Base-by-base conservation (phyloP, 345 rosid genomes). In the Orychophragmus violaceus region DNA sequence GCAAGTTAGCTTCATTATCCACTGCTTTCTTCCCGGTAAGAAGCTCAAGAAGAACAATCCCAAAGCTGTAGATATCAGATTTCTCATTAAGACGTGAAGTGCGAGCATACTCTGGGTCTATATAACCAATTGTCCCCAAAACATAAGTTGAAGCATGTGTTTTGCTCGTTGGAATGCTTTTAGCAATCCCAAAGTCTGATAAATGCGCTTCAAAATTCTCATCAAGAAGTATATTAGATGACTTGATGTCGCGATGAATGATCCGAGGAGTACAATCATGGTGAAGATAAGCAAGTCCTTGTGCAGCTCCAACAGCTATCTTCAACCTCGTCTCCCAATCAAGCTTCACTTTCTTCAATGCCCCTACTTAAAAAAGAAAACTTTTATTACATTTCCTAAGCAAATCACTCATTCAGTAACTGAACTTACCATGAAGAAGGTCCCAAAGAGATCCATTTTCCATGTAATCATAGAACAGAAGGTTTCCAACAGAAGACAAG, bases 401-500 rank as follows among this genome's bases (percentile, higher is more conserved):
- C 30, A 54, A 17, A 63, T n/a, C 22, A 3, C 18, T 62, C 9
- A 6, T 53, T 32, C 13, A 13, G 3, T 16, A 12, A 24, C 0
- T 58, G 23, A 45, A 64, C 59, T 25, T 16, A 88, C 99, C 99
- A 65, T 94, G 99, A 46, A 93, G 88, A 55, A 87, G 94, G 80
- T 94, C 97, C 96, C 96, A 94, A 6, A 94, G 79, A 22, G 99
- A 94, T 46, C 99, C 99, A 69, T 87, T 94, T 74, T 79, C 86
- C 99, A 94, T 88, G 77, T 86, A 94, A 65, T 94, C 99, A 67
- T 94, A 94, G 78, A 94, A 94, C 21, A 94, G 95, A 58, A 94
- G 96, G 79, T 88, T 88, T 45, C 99, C 99, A 49, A 5, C 36
- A 3, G 90, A 81, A 30, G 96, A 82, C 44, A 88, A 55, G 3